Evolutionary conservation across 202 grass and related monocot genomes (phyloP).

Genomic region (Hordeum pubiflorum): DNA sequence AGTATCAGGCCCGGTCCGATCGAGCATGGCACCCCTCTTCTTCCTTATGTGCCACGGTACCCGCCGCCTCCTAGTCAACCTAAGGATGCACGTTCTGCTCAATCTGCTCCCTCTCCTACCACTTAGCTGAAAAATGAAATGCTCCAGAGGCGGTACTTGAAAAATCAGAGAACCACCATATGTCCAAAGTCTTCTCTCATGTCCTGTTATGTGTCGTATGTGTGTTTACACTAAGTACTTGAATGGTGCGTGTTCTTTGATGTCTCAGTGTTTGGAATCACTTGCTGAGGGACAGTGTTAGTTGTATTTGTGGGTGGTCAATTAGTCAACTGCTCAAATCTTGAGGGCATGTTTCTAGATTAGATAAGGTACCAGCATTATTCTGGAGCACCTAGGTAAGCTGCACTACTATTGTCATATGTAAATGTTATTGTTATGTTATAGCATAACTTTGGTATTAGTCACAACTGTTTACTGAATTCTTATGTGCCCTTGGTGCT

Average conservation of each 20-base stretch:
- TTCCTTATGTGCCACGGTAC: conserved; percentile 55
- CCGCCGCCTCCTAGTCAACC: conserved; percentile 26
- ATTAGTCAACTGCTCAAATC: not conserved
- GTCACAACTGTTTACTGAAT: not conserved
- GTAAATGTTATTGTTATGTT: not conserved
- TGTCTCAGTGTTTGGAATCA: not conserved
- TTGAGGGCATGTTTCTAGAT: not conserved
- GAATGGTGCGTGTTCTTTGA: not conserved
- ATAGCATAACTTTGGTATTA: not conserved
- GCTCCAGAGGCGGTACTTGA: not conserved
- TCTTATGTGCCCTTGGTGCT: not conserved
- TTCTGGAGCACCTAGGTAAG: not conserved
- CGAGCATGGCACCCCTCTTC: conserved; percentile 66
- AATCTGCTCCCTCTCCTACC: not conserved
- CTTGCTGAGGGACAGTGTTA: not conserved
- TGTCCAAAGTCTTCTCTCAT: not conserved
- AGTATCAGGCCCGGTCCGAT: conserved; percentile 52
- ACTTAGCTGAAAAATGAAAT: conserved; percentile 11
- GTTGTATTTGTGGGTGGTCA: not conserved
- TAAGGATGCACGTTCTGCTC: not conserved
- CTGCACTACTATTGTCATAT: not conserved
- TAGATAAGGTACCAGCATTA: not conserved
- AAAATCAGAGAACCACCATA: not conserved
- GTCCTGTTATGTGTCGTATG: not conserved
- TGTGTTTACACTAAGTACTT: not conserved